These are phyloP conservation scores for Pseudozyma tsukubaensis DNA, from an alignment of 1,284 basidiomycete species.

Conservation along the genomic window DNA sequence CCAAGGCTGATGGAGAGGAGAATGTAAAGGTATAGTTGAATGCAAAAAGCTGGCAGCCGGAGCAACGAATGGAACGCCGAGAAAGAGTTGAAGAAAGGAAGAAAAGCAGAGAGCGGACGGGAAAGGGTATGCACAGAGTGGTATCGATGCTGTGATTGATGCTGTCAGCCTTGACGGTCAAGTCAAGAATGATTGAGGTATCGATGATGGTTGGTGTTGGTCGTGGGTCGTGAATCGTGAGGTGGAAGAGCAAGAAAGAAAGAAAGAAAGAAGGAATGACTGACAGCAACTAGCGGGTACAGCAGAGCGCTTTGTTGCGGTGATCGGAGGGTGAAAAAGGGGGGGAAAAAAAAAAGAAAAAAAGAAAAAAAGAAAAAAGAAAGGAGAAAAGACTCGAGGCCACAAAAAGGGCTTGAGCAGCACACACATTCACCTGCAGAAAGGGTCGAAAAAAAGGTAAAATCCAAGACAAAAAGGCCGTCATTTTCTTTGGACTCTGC, in stretches of 20 bases:
- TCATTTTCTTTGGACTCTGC: neutral
- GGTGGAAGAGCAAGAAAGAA: conserved; percentile 1
- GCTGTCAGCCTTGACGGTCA: conserved; percentile 6
- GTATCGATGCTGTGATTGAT: conserved; percentile 10
- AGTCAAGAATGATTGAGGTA: conserved; percentile 4
- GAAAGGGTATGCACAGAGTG: conserved; percentile 13
- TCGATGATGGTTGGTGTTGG: conserved; percentile 3
- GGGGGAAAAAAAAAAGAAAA: conserved; percentile 10
- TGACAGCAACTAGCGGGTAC: neutral
- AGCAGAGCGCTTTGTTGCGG: conserved; percentile 9
- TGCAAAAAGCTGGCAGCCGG: conserved; percentile 14
- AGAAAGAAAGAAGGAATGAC: neutral
- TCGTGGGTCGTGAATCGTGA: neutral
- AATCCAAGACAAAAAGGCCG: conserved; percentile 8
- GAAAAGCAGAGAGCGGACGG: neutral
- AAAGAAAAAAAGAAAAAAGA: conserved; percentile 15
- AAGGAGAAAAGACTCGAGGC: neutral
- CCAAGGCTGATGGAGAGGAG: neutral
- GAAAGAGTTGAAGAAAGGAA: neutral
- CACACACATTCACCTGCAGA: too few species aligned
- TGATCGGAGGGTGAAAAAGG: conserved; percentile 53
- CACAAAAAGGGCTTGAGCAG: too few species aligned
- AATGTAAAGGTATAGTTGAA: conserved; percentile 20
- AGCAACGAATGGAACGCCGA: conserved; percentile 6
- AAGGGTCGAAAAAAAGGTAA: neutral